phyloP scores from a whole-genome alignment of 495 filamentous ascomycete species.

The Apodospora peruviana region DNA sequence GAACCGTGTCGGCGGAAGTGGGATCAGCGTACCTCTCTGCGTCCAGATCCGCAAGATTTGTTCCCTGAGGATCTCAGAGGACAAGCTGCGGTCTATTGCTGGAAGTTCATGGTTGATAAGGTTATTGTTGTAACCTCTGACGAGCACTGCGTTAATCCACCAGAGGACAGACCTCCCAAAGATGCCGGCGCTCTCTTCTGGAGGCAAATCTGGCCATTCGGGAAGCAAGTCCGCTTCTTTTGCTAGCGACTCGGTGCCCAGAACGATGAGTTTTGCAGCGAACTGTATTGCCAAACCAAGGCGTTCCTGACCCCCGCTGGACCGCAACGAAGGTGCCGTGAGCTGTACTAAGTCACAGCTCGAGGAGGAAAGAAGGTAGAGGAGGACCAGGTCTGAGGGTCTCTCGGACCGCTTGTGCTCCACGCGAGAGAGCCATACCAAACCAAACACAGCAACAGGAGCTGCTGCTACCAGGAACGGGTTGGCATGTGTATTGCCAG shows the following conservation, averaged over 20 bases:
- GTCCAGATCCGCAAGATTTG: constrained; percentile 24
- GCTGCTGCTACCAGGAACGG: neutral
- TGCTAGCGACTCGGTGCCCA: constrained; percentile 4
- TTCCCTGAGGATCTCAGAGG: constrained; percentile 33
- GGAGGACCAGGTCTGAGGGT: constrained; percentile 10
- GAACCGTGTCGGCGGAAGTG: constrained; percentile 1
- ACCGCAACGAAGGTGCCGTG: constrained; percentile 1
- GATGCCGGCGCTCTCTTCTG: constrained; percentile 43
- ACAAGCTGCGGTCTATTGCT: constrained; percentile 39
- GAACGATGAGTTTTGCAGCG: constrained; percentile 7
- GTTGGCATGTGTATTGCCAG: neutral
- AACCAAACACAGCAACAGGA: constrained; percentile 1
- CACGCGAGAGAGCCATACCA: constrained; percentile 1
- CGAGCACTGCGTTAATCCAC: constrained; percentile 59
- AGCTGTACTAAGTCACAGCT: constrained; percentile 9
- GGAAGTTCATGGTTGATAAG: constrained; percentile 44
- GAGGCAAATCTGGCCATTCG: constrained; percentile 10
- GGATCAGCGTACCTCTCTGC: constrained; percentile 18
- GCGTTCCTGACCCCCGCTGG: neutral
- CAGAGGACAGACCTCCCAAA: constrained; percentile 44
- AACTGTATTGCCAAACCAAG: neutral
- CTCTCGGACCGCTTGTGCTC: constrained; percentile 4
- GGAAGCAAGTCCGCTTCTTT: constrained; percentile 4
- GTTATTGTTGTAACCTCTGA: constrained; percentile 38
- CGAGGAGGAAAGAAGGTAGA: constrained; percentile 11